phyloP scores from a whole-genome alignment of 257 asterid genomes.

The Solanum sitiens region DNA sequence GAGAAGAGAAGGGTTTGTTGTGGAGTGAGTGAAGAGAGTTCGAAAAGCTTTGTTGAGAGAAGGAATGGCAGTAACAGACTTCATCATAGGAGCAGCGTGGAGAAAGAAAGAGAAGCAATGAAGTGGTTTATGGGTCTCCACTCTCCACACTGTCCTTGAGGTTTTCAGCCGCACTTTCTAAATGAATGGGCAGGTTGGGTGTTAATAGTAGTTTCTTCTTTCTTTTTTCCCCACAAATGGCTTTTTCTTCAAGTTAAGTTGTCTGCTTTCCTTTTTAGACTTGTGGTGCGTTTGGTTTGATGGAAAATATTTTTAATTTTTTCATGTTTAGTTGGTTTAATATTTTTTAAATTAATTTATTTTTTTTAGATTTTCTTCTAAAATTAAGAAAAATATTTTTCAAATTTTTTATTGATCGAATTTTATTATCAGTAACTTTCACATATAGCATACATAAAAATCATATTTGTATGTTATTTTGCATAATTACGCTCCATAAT shows the following conservation, averaged over 20 bases:
- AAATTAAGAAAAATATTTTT: no score
- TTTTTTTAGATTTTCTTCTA: no score
- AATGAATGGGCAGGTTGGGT: neutral
- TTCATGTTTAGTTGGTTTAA: no score
- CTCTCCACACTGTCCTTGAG: neutral
- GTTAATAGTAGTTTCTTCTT: neutral
- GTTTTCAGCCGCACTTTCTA: neutral
- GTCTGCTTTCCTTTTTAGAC: no score
- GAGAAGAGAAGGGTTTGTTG: neutral
- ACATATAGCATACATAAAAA: no score
- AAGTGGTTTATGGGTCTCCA: neutral
- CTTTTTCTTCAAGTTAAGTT: neutral
- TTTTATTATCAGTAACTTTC: no score
- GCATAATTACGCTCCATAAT: no score
- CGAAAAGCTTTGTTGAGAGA: conserved; percentile 4
- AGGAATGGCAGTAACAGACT: neutral
- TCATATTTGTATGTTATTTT: no score
- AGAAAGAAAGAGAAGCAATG: neutral
- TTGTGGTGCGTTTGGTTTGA: no score
- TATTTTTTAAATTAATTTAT: no score
- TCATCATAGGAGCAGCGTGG: conserved; percentile 3
- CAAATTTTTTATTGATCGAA: no score
- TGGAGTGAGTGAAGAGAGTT: conserved; percentile 4
- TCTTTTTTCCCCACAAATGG: neutral
- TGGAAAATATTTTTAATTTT: no score